These are phyloP conservation scores for Lactarius trivialis DNA, from an alignment of 768 basidiomycete species.

Conservation along the genomic window DNA sequence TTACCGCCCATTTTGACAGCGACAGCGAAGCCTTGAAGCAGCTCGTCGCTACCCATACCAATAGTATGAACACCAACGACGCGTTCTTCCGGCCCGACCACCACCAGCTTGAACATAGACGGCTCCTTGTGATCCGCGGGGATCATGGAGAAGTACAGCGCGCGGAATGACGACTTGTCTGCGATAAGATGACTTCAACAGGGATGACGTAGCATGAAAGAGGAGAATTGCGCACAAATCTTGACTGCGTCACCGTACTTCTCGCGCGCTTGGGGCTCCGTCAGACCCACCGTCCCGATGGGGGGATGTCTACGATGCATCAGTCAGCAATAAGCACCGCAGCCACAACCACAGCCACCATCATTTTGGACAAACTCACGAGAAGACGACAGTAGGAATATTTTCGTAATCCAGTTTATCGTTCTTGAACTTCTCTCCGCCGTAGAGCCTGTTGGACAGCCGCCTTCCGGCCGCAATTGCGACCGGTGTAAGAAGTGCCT, in stretches of 20 bases:
- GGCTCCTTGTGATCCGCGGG: slow-evolving; percentile 91
- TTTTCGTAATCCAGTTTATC: slow-evolving; percentile 86
- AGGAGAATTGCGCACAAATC: slow-evolving; percentile 62
- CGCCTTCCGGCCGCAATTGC: slow-evolving; percentile 94
- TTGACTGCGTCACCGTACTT: slow-evolving; percentile 88
- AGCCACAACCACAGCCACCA: neutral
- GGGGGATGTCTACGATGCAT: slow-evolving; percentile 68
- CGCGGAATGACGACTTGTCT: slow-evolving; percentile 78
- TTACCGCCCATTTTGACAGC: slow-evolving; percentile 91
- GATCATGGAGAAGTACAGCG: slow-evolving; percentile 90
- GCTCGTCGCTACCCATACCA: slow-evolving; percentile 88
- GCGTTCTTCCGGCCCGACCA: slow-evolving; percentile 82
- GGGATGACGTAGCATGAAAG: neutral
- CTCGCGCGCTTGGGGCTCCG: slow-evolving; percentile 82
- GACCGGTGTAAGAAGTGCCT: slow-evolving; percentile 90
- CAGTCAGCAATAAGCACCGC: slow-evolving; percentile 7
- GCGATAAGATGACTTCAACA: slow-evolving; percentile 13
- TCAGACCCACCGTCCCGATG: slow-evolving; percentile 91
- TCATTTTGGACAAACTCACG: slow-evolving; percentile 47
- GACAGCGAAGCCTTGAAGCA: slow-evolving; percentile 93
- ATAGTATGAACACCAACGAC: slow-evolving; percentile 96
- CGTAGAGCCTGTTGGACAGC: slow-evolving; percentile 85
- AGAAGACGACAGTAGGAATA: slow-evolving; percentile 94
- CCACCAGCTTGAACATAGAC: slow-evolving; percentile 87
- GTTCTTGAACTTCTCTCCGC: slow-evolving; percentile 75